These are phyloP conservation scores for Kregervanrija delftensis DNA, from an alignment of 805 yeast genomes.

Conservation along the genomic window DNA sequence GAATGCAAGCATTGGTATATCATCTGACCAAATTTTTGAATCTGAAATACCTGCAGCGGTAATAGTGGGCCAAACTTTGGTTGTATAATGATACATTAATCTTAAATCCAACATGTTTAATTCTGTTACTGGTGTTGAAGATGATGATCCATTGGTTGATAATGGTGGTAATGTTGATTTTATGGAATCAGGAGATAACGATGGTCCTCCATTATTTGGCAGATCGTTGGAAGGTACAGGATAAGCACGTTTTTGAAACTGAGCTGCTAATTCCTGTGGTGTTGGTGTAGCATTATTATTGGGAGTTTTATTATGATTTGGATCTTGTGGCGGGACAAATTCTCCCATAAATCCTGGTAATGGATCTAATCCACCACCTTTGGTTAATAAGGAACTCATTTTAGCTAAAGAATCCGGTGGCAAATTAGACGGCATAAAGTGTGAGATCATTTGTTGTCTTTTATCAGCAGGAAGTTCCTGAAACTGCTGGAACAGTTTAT, in stretches of 20 bases:
- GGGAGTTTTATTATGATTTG: conserved; percentile 1
- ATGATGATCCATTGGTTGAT: conserved; percentile 11
- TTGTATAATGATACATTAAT: conserved; percentile 81
- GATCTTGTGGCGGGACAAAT: conserved; percentile 5
- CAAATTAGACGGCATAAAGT: too few species aligned
- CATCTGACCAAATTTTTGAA: conserved; percentile 77
- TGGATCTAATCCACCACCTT: conserved; percentile 1
- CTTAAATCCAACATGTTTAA: conserved; percentile 71
- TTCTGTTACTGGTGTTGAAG: conserved; percentile 12
- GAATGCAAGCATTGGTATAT: conserved; percentile 84
- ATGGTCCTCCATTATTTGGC: conserved; percentile 12
- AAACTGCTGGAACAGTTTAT: conserved; percentile 10
- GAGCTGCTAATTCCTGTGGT: conserved; percentile 15
- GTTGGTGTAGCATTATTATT: conserved; percentile 13
- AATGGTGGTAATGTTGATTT: conserved; percentile 23
- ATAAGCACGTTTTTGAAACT: conserved; percentile 12
- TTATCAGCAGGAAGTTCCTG: conserved; percentile 12
- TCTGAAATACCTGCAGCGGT: conserved; percentile 89
- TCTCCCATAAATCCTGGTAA: conserved; percentile 8
- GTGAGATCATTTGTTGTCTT: conserved; percentile 10
- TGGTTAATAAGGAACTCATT: too few species aligned
- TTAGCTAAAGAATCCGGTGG: too few species aligned
- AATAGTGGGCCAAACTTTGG: conserved; percentile 78
- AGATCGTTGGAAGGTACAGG: conserved; percentile 7
- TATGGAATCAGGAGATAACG: conserved; percentile 26